Conservation (phyloP, 2,329 filamentous ascomycete species). For the Rosellinia necatrix region DNA sequence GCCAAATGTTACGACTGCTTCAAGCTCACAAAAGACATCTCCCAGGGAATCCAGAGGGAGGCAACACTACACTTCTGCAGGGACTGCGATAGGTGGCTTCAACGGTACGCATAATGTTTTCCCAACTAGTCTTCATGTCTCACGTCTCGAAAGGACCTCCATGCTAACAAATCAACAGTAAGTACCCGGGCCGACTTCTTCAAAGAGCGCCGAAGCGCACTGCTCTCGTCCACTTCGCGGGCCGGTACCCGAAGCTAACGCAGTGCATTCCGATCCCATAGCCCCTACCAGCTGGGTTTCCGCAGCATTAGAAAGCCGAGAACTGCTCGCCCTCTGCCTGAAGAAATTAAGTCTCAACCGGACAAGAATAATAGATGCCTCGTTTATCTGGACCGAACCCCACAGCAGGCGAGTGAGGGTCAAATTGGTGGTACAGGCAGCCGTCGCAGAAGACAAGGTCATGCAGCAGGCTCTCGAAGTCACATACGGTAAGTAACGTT, state of each 20-base stretch:
- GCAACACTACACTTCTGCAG: slow-evolving; percentile 84
- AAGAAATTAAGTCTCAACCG: slow-evolving; percentile 84
- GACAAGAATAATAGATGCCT: slow-evolving; percentile 92
- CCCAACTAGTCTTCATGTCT: not conserved
- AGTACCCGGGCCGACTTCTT: slow-evolving; percentile 2
- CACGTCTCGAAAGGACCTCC: slow-evolving; percentile 70
- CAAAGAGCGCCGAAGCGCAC: not conserved
- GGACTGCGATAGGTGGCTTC: slow-evolving; percentile 32
- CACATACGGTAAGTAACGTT: slow-evolving; percentile 59
- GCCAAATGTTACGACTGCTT: slow-evolving; percentile 96
- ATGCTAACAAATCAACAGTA: slow-evolving; percentile 20
- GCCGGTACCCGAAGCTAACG: slow-evolving; percentile 2
- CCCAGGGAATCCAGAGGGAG: slow-evolving; percentile 87
- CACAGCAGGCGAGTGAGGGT: slow-evolving; percentile 91
- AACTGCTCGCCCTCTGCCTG: slow-evolving; percentile 89
- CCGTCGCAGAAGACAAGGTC: slow-evolving; percentile 64
- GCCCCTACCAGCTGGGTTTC: slow-evolving; percentile 83
- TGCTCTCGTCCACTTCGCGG: not conserved
- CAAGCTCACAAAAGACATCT: slow-evolving; percentile 92
- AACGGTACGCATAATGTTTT: slow-evolving; percentile 21
- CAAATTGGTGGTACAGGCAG: slow-evolving; percentile 89
- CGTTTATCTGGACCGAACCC: slow-evolving; percentile 97
- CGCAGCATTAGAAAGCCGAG: slow-evolving; percentile 83
- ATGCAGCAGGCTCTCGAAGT: slow-evolving; percentile 96
- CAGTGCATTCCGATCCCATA: not conserved